phyloP scores from a whole-genome alignment of 2,329 filamentous ascomycete genomes.

The Intubia oerlemansii region DNA sequence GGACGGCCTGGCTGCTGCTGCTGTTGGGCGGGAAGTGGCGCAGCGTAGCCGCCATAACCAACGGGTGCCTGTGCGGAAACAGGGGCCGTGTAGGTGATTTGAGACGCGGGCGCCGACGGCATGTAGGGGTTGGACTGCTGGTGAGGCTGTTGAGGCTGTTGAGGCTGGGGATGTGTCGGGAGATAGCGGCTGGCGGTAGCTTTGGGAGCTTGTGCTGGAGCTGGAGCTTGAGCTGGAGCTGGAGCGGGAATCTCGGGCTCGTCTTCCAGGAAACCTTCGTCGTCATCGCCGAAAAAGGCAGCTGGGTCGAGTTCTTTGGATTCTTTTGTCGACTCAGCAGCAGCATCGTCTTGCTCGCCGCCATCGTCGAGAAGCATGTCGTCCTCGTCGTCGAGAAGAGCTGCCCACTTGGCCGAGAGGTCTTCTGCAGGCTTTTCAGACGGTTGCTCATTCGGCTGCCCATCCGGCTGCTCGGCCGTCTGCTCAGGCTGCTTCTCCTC shows the following conservation, averaged over 20 bases:
- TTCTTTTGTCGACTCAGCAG: slow-evolving; percentile 8
- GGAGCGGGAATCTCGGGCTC: slow-evolving; percentile 19
- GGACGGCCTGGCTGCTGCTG: neutral
- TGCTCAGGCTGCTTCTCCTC: slow-evolving; percentile 3
- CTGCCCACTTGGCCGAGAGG: slow-evolving; percentile 63
- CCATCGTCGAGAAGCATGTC: slow-evolving; percentile 37
- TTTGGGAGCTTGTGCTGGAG: neutral
- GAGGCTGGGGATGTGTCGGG: slow-evolving; percentile 3
- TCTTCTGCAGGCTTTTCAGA: slow-evolving; percentile 23
- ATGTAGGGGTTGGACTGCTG: slow-evolving; percentile 7
- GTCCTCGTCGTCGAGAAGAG: slow-evolving; percentile 55
- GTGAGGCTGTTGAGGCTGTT: too few relatives aligned
- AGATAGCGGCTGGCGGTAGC: slow-evolving; percentile 5
- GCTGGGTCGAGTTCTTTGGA: slow-evolving; percentile 34
- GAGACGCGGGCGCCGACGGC: too few relatives aligned
- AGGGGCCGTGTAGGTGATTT: too few relatives aligned
- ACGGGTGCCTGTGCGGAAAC: slow-evolving; percentile 4
- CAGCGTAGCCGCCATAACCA: slow-evolving; percentile 5
- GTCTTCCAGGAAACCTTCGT: slow-evolving; percentile 68
- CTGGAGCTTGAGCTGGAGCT: neutral
- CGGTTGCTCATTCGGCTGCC: too few relatives aligned
- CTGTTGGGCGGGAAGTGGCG: slow-evolving; percentile 10
- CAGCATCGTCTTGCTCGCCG: slow-evolving; percentile 15
- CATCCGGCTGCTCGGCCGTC: too few relatives aligned
- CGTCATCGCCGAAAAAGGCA: slow-evolving; percentile 60